Evolutionary conservation across 2,329 filamentous ascomycete species (phyloP).

Genomic region (Apiospora arundinis): DNA sequence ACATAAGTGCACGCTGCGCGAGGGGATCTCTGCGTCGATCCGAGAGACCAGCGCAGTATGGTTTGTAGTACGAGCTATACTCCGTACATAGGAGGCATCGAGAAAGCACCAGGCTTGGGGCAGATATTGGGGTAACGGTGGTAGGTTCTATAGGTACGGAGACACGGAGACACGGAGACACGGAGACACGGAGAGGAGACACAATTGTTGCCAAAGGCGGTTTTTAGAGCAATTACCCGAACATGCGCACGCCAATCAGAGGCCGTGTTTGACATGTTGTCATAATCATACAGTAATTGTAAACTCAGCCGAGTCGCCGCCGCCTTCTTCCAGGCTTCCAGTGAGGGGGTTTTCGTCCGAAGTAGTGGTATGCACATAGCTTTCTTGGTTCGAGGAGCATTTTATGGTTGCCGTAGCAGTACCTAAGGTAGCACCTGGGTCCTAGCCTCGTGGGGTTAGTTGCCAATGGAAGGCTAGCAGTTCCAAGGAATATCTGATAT

Average conservation of each 20-base stretch:
- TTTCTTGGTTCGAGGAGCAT: background rate
- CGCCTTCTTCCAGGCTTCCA: background rate
- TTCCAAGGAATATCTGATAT: background rate
- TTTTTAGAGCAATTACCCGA: background rate
- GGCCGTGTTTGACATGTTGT: background rate
- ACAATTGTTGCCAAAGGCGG: background rate
- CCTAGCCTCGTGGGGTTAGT: background rate
- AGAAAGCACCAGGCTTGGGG: background rate
- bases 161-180: too few species aligned
- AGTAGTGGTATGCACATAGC: background rate
- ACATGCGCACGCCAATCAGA: background rate
- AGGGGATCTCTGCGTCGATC: background rate
- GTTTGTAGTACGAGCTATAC: too few species aligned
- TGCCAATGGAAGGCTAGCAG: background rate
- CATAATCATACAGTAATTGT: constrained; percentile 11
- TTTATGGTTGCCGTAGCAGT: background rate
- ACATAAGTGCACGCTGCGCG: background rate
- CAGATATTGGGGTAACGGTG: too few species aligned
- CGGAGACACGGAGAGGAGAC: too few species aligned
- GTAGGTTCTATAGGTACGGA: too few species aligned
- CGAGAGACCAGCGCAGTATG: background rate
- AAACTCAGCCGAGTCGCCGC: constrained; percentile 8
- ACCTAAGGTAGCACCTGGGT: background rate
- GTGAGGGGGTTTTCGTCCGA: background rate
- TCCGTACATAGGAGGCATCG: background rate